Evolutionary conservation across 1,139 yeast genomes (phyloP).

Genomic region (Hemisphaericaspora lyxosophila): DNA sequence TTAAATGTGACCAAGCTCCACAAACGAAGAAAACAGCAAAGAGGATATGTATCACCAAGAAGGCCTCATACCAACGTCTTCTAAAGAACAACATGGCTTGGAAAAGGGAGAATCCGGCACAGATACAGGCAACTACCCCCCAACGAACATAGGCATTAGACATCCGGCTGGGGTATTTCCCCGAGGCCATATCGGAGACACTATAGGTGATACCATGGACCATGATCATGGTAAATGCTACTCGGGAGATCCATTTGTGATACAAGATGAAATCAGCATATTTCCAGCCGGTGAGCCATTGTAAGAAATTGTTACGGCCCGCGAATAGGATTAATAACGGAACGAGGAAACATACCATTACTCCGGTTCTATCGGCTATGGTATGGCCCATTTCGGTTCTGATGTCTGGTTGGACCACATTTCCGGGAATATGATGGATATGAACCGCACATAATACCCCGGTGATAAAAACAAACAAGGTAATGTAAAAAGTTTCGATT

Average conservation of each 20-base stretch:
- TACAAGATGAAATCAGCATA: constrained; percentile 29
- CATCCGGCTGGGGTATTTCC: constrained; percentile 16
- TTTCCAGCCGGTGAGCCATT: constrained; percentile 32
- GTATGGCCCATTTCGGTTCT: constrained; percentile 16
- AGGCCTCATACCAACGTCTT: constrained; percentile 40
- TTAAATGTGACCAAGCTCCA: constrained; percentile 40
- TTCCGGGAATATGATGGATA: constrained; percentile 20
- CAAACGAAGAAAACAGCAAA: constrained; percentile 38
- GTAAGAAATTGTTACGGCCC: constrained; percentile 34
- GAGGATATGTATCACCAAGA: constrained; percentile 36
- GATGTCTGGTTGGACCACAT: constrained; percentile 21
- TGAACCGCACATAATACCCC: constrained; percentile 35
- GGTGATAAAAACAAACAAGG: constrained; percentile 45
- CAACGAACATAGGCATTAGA: constrained; percentile 32
- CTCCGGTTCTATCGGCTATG: constrained; percentile 35
- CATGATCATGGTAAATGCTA: constrained; percentile 21
- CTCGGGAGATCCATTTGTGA: constrained; percentile 33
- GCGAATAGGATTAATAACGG: constrained; percentile 32
- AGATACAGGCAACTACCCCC: constrained; percentile 46
- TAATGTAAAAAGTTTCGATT: constrained; percentile 25
- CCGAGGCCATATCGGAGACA: constrained; percentile 12
- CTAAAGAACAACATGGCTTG: constrained; percentile 40
- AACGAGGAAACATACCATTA: constrained; percentile 22
- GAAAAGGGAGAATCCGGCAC: constrained; percentile 31
- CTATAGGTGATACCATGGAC: constrained; percentile 27